Evolutionary conservation across 2,329 filamentous ascomycete species (phyloP).

Genomic region (Helotiales sp.): DNA sequence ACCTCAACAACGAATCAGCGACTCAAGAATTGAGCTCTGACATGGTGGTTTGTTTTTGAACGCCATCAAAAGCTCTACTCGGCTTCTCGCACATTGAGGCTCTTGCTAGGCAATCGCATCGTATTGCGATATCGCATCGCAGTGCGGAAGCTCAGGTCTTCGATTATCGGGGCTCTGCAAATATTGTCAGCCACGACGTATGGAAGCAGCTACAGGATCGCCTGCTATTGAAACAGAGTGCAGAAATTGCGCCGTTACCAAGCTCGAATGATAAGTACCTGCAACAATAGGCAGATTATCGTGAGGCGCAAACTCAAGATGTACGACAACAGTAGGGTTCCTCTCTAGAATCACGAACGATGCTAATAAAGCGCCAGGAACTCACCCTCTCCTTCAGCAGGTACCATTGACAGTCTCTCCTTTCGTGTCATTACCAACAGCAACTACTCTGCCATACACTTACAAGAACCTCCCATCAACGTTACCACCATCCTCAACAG

Average conservation of each 20-base stretch:
- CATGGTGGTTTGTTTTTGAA: too few relatives aligned
- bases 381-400: slow-evolving; percentile 87
- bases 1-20: background rate
- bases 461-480: slow-evolving; percentile 89
- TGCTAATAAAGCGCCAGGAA: slow-evolving; percentile 47
- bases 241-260: too few relatives aligned
- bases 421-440: slow-evolving; percentile 85
- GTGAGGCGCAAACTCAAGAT: slow-evolving; percentile 23
- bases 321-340: slow-evolving; percentile 32
- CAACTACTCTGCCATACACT: slow-evolving; percentile 91
- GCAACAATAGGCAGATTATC: background rate
- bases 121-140: background rate
- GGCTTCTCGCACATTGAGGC: background rate
- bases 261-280: too few relatives aligned
- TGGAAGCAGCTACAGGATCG: background rate
- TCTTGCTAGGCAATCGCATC: background rate
- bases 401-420: slow-evolving; percentile 92
- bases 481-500: slow-evolving; percentile 71
- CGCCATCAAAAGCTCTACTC: background rate
- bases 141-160: background rate
- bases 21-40: too few relatives aligned
- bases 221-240: too few relatives aligned
- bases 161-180: background rate
- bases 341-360: background rate
- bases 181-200: background rate